These are phyloP conservation scores for Penicillium sp. DNA, from an alignment of 2,329 filamentous ascomycete species.

Conservation along the genomic window DNA sequence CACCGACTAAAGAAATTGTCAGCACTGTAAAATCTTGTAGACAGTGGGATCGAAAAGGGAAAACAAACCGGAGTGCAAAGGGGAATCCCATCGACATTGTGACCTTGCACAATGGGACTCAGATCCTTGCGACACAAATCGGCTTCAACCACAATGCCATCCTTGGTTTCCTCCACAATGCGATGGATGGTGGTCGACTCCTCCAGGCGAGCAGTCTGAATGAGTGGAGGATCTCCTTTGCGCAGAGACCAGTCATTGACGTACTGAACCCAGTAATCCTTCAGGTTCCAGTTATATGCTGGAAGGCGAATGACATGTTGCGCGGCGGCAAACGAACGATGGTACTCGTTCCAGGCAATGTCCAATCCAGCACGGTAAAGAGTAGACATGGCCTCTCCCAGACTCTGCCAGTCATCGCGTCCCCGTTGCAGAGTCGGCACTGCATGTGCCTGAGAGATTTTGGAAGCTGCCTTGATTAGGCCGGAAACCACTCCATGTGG, in stretches of 20 bases:
- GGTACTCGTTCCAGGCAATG: background rate
- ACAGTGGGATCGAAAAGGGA: background rate
- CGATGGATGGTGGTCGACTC: background rate
- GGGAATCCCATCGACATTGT: background rate
- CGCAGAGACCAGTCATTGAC: background rate
- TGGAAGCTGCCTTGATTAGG: background rate
- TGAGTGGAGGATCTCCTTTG: background rate
- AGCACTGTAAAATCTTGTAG: background rate
- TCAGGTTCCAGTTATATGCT: background rate
- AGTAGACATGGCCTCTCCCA: background rate
- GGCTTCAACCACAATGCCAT: background rate
- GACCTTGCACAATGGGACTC: constrained; percentile 2
- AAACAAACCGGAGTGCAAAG: background rate
- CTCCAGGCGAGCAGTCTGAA: background rate
- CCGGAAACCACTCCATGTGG: background rate
- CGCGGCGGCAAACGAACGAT: background rate
- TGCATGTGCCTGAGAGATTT: background rate
- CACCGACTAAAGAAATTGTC: background rate
- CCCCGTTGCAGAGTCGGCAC: background rate
- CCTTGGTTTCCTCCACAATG: background rate
- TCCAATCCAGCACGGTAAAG: background rate
- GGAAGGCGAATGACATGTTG: background rate
- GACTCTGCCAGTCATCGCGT: background rate
- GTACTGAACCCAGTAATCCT: constrained; percentile 2
- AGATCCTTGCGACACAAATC: background rate